These are phyloP conservation scores for Conticribra weissflogii DNA, from an alignment of 108 stramenopile species.

Conservation along the genomic window DNA sequence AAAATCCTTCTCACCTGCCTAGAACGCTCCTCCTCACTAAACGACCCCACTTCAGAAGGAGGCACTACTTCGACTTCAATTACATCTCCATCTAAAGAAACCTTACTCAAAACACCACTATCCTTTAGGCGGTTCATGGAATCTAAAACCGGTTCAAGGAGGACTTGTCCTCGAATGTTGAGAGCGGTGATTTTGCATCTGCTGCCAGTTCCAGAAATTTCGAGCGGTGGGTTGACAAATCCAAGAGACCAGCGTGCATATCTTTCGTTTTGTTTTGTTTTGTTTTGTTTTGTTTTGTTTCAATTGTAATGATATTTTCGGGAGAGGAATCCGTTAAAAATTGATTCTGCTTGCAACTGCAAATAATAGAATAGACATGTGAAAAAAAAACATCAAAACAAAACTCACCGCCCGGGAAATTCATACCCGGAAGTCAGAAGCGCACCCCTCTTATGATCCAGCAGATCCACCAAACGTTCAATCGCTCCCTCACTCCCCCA, in stretches of 20 bases:
- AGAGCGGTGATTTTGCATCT: constrained; percentile 88
- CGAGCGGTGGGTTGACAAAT: constrained; percentile 94
- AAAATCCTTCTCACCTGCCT: constrained; percentile 64
- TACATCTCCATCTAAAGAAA: constrained; percentile 44
- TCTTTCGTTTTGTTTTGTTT: constrained; percentile 15
- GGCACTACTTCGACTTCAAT: constrained; percentile 77
- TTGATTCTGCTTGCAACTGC: too few relatives aligned
- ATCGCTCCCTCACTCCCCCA: constrained; percentile 69
- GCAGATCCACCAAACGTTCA: constrained; percentile 82
- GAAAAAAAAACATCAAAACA: too few relatives aligned
- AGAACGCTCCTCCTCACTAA: constrained; percentile 94
- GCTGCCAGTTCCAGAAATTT: constrained; percentile 79
- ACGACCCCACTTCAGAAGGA: constrained; percentile 80
- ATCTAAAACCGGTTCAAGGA: constrained; percentile 81
- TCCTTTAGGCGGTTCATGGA: constrained; percentile 70
- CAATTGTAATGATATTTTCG: too few relatives aligned
- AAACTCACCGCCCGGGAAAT: constrained; percentile 90
- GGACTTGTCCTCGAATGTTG: constrained; percentile 80
- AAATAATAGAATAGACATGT: too few relatives aligned
- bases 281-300: too few relatives aligned
- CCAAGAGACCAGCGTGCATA: constrained; percentile 93
- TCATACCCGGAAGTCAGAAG: constrained; percentile 91
- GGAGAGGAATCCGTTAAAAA: too few relatives aligned
- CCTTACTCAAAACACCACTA: constrained; percentile 52
- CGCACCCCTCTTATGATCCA: constrained; percentile 87